Evolutionary conservation across 1,284 basidiomycete genomes (phyloP).

Genomic region (Ganoderma meredithae): DNA sequence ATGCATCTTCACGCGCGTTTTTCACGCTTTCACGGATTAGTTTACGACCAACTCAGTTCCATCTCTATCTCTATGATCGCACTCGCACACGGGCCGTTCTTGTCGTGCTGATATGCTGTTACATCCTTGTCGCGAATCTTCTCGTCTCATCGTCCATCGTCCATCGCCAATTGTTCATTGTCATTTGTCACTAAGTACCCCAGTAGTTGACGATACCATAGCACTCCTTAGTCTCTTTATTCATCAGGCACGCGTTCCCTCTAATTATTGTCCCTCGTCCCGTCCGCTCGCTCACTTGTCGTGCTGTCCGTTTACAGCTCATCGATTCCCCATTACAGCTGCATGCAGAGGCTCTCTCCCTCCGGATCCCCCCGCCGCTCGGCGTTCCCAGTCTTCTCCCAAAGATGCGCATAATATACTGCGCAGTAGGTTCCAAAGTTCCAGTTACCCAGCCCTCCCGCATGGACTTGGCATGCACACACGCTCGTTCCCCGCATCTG

Average conservation of each 20-base stretch:
- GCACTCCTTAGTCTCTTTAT: slow-evolving; percentile 43
- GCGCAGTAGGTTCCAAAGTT: slow-evolving; percentile 18
- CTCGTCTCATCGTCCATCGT: slow-evolving; percentile 22
- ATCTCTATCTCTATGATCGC: slow-evolving; percentile 38
- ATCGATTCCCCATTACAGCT: slow-evolving; percentile 26
- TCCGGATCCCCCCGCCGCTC: slow-evolving; percentile 17
- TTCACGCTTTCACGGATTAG: slow-evolving; percentile 34
- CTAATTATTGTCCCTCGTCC: slow-evolving; percentile 31
- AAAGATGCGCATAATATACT: slow-evolving; percentile 22
- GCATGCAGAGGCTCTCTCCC: slow-evolving; percentile 32
- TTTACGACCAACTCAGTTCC: slow-evolving; percentile 39
- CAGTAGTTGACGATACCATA: slow-evolving; percentile 45
- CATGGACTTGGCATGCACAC: slow-evolving; percentile 13
- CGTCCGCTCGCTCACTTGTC: slow-evolving; percentile 37
- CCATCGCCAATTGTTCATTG: slow-evolving; percentile 26
- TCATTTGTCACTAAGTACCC: slow-evolving; percentile 38
- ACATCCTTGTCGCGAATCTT: slow-evolving; percentile 19
- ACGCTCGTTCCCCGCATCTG: slow-evolving; percentile 26
- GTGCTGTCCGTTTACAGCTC: slow-evolving; percentile 32
- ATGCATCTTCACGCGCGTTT: slow-evolving; percentile 31
- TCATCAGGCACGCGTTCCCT: slow-evolving; percentile 39
- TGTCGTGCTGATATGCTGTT: slow-evolving; percentile 41
- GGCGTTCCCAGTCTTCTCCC: slow-evolving; percentile 4
- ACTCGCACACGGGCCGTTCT: slow-evolving; percentile 30
- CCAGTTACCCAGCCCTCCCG: slow-evolving; percentile 6